These are phyloP conservation scores for Umbellularia californica DNA, from an alignment of 164 flowering plant genomes.

Conservation along the genomic window DNA sequence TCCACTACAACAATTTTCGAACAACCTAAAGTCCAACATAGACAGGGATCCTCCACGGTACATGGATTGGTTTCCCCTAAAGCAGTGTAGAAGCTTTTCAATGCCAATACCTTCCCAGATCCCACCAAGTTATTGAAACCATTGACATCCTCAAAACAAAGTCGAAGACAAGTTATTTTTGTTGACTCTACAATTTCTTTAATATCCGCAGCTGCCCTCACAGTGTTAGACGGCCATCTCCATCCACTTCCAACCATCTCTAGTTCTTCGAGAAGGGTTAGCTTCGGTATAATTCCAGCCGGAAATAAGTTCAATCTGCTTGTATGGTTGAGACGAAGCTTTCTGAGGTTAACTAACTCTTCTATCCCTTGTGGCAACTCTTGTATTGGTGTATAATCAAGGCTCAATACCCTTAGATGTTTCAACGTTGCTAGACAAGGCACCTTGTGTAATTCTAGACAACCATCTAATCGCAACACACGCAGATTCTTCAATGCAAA, in stretches of 20 bases:
- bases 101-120: not conserved
- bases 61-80: not conserved
- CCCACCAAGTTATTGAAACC: not conserved
- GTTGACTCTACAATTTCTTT: not conserved
- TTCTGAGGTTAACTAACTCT: too few species aligned
- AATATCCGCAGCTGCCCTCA: not conserved
- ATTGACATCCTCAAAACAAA: not conserved
- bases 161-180: not conserved
- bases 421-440: too few species aligned
- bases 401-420: too few species aligned
- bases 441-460: too few species aligned
- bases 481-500: too few species aligned
- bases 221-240: not conserved
- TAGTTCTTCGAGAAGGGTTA: not conserved
- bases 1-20: not conserved
- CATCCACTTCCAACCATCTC: not conserved
- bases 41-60: rapidly evolving
- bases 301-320: too few species aligned
- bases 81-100: not conserved
- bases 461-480: too few species aligned
- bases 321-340: too few species aligned
- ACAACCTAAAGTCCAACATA: too few species aligned
- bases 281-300: too few species aligned
- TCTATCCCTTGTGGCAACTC: too few species aligned
- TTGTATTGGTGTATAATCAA: too few species aligned